Conservation (phyloP, 2,329 filamentous ascomycete species). For the Sporothrix inflata region DNA sequence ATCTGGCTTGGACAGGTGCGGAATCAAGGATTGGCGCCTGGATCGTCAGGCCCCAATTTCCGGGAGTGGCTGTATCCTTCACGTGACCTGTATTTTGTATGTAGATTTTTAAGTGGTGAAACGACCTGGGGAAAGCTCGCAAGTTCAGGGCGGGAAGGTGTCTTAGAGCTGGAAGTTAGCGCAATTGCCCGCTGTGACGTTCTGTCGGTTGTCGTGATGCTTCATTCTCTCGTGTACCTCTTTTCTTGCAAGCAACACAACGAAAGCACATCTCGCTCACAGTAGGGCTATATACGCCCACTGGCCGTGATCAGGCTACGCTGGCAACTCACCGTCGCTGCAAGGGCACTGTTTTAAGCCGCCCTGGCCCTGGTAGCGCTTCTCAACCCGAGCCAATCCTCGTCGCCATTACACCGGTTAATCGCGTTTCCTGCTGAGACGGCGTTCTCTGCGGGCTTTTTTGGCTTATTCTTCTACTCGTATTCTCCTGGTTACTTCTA, state of each 20-base stretch:
- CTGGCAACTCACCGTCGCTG: background rate
- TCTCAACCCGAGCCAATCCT: background rate
- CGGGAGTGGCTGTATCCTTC: background rate
- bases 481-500: background rate
- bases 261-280: background rate
- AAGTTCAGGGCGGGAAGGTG: constrained; percentile 12
- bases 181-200: background rate
- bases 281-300: background rate
- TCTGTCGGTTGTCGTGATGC: background rate
- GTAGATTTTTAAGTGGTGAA: background rate
- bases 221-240: background rate
- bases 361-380: background rate
- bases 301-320: constrained; percentile 8
- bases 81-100: background rate
- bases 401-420: constrained; percentile 18
- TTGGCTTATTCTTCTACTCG: background rate
- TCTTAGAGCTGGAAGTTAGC: background rate
- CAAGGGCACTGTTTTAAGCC: background rate
- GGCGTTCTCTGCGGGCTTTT: background rate
- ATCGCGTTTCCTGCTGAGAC: constrained; percentile 16
- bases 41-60: constrained; percentile 16
- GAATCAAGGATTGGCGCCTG: constrained; percentile 12
- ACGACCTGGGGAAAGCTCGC: constrained; percentile 9
- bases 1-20: background rate
- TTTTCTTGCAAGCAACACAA: background rate